Base-by-base conservation (phyloP, 1,139 yeast genomes). In the Protomyces pachydermus region DNA sequence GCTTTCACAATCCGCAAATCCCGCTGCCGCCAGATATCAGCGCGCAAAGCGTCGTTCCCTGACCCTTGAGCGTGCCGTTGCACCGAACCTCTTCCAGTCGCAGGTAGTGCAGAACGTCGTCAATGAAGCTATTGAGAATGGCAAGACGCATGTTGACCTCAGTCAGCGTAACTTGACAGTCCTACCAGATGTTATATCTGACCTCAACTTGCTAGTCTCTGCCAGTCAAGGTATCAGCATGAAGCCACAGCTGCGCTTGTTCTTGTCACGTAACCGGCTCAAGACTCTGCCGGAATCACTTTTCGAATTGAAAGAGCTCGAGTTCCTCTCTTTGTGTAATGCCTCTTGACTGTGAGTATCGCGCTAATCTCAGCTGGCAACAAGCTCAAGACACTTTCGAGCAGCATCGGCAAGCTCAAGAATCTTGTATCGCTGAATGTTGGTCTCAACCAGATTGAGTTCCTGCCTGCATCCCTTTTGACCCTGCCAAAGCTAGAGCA, bases 371-470 rank as follows among this genome's bases (percentile, higher is more conserved):
- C 48, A 42, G 48, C 62, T 12, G 54, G 54, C 45, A 58, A 58
- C 48, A 16, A 55, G 52, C 62, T 58, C 18, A 50, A 52, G 38
- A 23, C 42, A 4, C 62, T 58, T 12, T 52, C 62, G 14, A 55
- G 56, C 10, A 51, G 56, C 10, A 58, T 58, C 32, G 42, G 56
- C 9, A 58, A 58, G 34, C 62, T 58, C 53, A 39, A 16, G 45
- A 58, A 58, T 20, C 56, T 58, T 4, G 54, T 58, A 39, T 58
- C 62, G n/a, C 53, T 58, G 45, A 58, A 58, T 28, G 56, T 58
- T 9, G 62, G 62, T 14, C 48, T 58, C 35, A 58, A 58, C 35
- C 62, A 58, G 45, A 58, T 58, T 34, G 62, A 58, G 37, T 58
- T 52, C 34, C 45, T 58, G n/a, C 62, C 62, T n/a, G 62, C 62